Percentiles rank a stretch among this genome's conserved stretches.
Conservation (phyloP, 257 asterid species). For the Parsonsia alboflavescens region DNA sequence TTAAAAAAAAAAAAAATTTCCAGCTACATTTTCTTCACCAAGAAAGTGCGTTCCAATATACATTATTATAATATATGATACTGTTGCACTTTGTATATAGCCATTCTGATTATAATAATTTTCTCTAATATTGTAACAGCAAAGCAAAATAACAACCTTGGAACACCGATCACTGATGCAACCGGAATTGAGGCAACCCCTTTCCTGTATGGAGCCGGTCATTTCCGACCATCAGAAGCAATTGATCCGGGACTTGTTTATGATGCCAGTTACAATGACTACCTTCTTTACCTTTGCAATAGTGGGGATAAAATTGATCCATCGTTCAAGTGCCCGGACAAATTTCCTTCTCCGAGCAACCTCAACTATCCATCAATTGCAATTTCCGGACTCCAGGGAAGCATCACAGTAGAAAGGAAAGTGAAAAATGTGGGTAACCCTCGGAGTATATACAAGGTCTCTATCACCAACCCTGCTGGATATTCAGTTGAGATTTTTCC, state of each 20-base stretch:
- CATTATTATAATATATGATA: too few species aligned
- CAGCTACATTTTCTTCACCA: too few species aligned
- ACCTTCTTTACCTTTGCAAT: constrained; percentile 44
- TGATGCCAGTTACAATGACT: constrained; percentile 45
- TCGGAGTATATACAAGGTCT: constrained; percentile 17
- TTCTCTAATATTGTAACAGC: constrained; percentile 41
- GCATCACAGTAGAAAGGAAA: constrained; percentile 28
- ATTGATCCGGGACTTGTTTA: constrained; percentile 65
- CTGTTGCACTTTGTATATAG: too few species aligned
- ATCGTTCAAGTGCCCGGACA: constrained; percentile 24
- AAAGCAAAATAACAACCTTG: constrained; percentile 17
- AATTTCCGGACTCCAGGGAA: constrained; percentile 24
- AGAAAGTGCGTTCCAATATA: too few species aligned
- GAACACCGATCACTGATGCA: constrained; percentile 3
- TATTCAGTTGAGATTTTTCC: constrained; percentile 31
- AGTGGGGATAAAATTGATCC: constrained; percentile 15
- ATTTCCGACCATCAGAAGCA: constrained; percentile 54
- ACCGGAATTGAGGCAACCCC: background rate
- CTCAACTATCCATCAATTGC: constrained; percentile 55
- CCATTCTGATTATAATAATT: constrained; percentile 6
- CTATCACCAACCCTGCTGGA: constrained; percentile 27
- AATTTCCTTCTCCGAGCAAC: constrained; percentile 21
- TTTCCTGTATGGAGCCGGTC: constrained; percentile 58
- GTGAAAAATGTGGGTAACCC: constrained; percentile 47
- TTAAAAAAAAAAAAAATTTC: too few species aligned